Base-by-base conservation (phyloP, 2,329 filamentous ascomycete species). In the Lachnellula arida region DNA sequence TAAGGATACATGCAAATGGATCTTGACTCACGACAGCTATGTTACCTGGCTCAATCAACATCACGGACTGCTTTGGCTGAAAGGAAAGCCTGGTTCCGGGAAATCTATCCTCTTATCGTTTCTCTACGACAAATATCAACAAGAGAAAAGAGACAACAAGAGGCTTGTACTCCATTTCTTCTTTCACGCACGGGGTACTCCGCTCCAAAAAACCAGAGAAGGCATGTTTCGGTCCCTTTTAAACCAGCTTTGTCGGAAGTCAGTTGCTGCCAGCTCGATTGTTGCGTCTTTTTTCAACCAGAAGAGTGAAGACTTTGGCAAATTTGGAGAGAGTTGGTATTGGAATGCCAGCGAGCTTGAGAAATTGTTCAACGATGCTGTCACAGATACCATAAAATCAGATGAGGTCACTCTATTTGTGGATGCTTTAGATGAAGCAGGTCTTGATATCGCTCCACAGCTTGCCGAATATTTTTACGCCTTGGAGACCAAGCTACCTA, bases 71-170 rank as follows among this genome's bases (percentile, higher is more conserved):
- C 68, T 74, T 3, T 75, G 70, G 71, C 70, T 76, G 37, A 72
- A 71, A 49, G 74, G 74, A 2, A 73, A 75, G 25, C 72, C 74
- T 3, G 73, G 73, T 5, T 68, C 70, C 0, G 73, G 73, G 2
- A 76, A 76, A 52, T 74, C 72, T 5, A 75, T 72, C 1, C 54
- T 76, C 34, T 62, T 76, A 48, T 64, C 56, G 32, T 73, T 1
- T 63, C 75, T 12, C 59, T 71, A 11, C 67, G 68, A 55, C 4
- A 43, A 35, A 22, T 23, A 2, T 5, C 9, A 19, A 5, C 23
- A 6, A 28, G 46, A 7, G 6, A 51, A 54, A 3, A 15, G 34
- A 2, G 42, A 28, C 2, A 39, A 37, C 2, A 37, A 23, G 22
- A 23, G 22, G 22, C 22, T 70, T 5, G 49, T 66, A 5, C 58